Evolutionary conservation across 1,284 basidiomycete species (phyloP).

Genomic region (Irpex sp.): DNA sequence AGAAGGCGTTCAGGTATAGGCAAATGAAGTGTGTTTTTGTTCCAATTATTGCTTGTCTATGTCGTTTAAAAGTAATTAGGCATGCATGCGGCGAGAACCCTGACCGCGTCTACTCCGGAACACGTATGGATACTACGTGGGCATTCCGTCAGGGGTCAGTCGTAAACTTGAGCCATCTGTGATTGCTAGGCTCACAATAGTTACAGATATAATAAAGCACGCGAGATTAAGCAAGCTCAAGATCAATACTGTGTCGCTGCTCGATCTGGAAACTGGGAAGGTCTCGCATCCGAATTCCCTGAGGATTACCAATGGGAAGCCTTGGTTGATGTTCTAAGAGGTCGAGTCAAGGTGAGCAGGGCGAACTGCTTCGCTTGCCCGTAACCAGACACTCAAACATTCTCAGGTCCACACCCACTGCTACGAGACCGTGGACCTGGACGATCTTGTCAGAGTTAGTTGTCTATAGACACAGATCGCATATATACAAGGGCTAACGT

Average conservation of each 20-base stretch:
- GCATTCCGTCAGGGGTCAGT: slow-evolving; percentile 42
- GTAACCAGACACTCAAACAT: background rate
- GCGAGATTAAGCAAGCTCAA: slow-evolving; percentile 70
- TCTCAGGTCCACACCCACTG: slow-evolving; percentile 74
- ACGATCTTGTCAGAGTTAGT: slow-evolving; percentile 58
- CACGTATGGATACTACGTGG: slow-evolving; percentile 66
- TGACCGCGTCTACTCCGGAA: slow-evolving; percentile 33
- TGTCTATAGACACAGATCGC: background rate
- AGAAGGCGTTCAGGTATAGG: slow-evolving; percentile 38
- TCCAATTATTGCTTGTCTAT: background rate
- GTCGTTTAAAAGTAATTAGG: slow-evolving; percentile 10
- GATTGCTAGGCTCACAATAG: background rate
- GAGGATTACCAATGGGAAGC: slow-evolving; percentile 83
- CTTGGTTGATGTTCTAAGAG: slow-evolving; percentile 85
- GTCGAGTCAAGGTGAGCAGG: slow-evolving; percentile 61
- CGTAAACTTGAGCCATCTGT: background rate
- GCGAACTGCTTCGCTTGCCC: background rate
- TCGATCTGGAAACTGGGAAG: slow-evolving; percentile 53
- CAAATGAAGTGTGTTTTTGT: slow-evolving; percentile 37
- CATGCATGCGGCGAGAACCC: slow-evolving; percentile 36
- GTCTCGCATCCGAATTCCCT: slow-evolving; percentile 64
- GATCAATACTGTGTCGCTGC: slow-evolving; percentile 71
- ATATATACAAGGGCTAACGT: background rate
- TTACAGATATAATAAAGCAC: slow-evolving; percentile 63
- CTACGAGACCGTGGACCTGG: slow-evolving; percentile 36